A percentile compares a stretch with the other conserved stretches of the same genome.
Evolutionary conservation across 1,284 basidiomycete genomes (phyloP).

Genomic region (Porogramme epimiltina): DNA sequence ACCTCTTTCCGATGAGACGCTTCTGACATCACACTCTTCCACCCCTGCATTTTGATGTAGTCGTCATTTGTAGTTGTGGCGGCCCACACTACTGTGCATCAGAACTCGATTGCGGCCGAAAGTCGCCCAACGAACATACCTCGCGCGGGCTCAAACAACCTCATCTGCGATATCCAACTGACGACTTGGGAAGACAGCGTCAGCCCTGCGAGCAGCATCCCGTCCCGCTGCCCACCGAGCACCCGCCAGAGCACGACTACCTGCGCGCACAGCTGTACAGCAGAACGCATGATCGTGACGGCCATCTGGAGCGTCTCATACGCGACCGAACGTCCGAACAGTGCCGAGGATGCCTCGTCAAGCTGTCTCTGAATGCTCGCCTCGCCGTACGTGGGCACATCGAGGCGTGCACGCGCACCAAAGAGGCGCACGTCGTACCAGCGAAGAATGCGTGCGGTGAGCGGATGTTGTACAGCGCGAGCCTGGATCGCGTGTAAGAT

Average conservation of each 20-base stretch:
- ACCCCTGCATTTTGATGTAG: conserved; percentile 63
- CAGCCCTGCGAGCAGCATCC: conserved; percentile 56
- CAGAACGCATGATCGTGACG: conserved; percentile 43
- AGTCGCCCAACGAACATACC: background rate
- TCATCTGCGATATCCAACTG: conserved; percentile 20
- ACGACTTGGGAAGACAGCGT: conserved; percentile 39
- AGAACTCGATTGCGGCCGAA: background rate
- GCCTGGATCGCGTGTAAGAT: conserved; percentile 42
- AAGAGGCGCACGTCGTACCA: conserved; percentile 68
- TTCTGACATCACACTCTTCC: conserved; percentile 56
- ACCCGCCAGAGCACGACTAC: conserved; percentile 60
- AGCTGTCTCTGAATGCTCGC: conserved; percentile 64
- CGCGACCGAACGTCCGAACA: conserved; percentile 45
- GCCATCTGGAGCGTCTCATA: conserved; percentile 58
- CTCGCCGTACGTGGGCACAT: conserved; percentile 75
- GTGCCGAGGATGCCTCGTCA: background rate
- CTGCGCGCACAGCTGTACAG: conserved; percentile 58
- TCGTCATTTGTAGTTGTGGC: conserved; percentile 68
- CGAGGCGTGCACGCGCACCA: conserved; percentile 64
- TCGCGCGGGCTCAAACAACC: conserved; percentile 6
- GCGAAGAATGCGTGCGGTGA: conserved; percentile 59
- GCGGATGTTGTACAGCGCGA: conserved; percentile 41
- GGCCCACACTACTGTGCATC: conserved; percentile 56
- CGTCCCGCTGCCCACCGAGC: conserved; percentile 66
- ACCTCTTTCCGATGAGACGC: conserved; percentile 69